A percentile compares a stretch with the other conserved stretches of the same genome.
Evolutionary conservation across 441 rosid genomes (phyloP).

Genomic region (Erysimum pusillum): DNA sequence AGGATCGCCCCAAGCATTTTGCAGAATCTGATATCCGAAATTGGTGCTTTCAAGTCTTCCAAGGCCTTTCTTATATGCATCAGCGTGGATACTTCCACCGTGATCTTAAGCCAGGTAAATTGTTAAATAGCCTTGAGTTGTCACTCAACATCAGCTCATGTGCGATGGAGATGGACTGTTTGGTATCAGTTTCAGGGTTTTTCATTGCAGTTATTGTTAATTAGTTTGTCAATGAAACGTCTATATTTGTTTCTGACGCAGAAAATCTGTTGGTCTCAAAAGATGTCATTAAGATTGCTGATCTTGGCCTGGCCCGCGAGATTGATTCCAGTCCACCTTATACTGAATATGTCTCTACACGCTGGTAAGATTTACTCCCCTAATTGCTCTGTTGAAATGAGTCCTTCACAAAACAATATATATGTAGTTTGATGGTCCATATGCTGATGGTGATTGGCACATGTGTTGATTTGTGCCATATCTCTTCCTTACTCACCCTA

Average conservation of each 20-base stretch:
- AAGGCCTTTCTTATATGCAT: constrained; percentile 94
- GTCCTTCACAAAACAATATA: background rate
- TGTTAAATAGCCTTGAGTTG: constrained; percentile 28
- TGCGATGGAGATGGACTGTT: background rate
- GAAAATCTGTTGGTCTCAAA: constrained; percentile 87
- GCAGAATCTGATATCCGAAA: constrained; percentile 83
- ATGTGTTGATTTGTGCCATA: constrained; percentile 9
- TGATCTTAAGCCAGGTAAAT: constrained; percentile 96
- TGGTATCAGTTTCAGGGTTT: background rate
- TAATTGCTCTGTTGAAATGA: background rate
- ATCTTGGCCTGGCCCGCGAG: constrained; percentile 97
- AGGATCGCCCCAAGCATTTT: constrained; percentile 76
- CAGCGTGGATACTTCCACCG: constrained; percentile 96
- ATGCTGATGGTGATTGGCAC: background rate
- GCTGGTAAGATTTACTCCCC: constrained; percentile 69
- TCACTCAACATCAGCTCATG: constrained; percentile 23
- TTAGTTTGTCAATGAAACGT: constrained; percentile 1
- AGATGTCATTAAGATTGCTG: constrained; percentile 87
- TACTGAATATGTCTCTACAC: constrained; percentile 93
- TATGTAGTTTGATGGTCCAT: background rate
- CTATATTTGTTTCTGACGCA: constrained; percentile 37
- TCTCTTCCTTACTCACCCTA: constrained; percentile 2
- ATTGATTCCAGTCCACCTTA: constrained; percentile 84
- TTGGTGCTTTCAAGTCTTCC: constrained; percentile 97
- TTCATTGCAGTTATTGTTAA: background rate